A percentile compares a stretch with the other conserved stretches of the same genome.
phyloP scores from a whole-genome alignment of 2,329 filamentous ascomycete genomes.

The Phaeosphaeriaceae sp. region DNA sequence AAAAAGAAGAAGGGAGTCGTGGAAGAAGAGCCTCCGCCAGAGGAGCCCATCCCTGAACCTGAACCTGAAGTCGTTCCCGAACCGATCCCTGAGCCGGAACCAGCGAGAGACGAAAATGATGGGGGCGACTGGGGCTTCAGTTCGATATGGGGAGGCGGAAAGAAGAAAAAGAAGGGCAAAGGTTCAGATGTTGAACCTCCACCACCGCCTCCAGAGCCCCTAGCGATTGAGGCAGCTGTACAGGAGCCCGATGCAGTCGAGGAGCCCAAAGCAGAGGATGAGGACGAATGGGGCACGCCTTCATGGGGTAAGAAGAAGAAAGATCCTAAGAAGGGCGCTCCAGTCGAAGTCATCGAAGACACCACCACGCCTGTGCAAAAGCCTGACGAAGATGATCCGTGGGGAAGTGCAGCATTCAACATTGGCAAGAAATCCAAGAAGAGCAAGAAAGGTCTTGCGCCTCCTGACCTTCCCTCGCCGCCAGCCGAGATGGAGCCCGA shows the following conservation, averaged over 20 bases:
- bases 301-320: slow-evolving; percentile 60
- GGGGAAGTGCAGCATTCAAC: slow-evolving; percentile 46
- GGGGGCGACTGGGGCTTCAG: slow-evolving; percentile 45
- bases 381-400: slow-evolving; percentile 52
- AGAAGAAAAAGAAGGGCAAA: slow-evolving; percentile 57
- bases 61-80: slow-evolving; percentile 21
- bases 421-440: slow-evolving; percentile 64
- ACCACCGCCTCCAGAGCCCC: slow-evolving; percentile 17
- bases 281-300: slow-evolving; percentile 65
- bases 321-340: slow-evolving; percentile 47
- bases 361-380: slow-evolving; percentile 50
- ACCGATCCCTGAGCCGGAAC: slow-evolving; percentile 31
- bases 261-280: slow-evolving; percentile 57
- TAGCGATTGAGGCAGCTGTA: slow-evolving; percentile 32
- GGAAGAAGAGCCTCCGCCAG: slow-evolving; percentile 3
- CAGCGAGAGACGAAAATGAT: slow-evolving; percentile 38
- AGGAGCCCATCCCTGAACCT: slow-evolving; percentile 5
- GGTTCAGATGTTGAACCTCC: slow-evolving; percentile 43
- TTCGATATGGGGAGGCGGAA: slow-evolving; percentile 49
- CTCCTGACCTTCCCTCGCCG: slow-evolving; percentile 56
- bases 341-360: slow-evolving; percentile 50
- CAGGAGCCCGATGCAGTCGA: slow-evolving; percentile 58
- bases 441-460: slow-evolving; percentile 60
- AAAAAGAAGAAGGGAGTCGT: slow-evolving; percentile 50
- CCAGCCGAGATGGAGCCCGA: slow-evolving; percentile 51